Conservation (phyloP, 1,139 yeast genomes). For the Suhomyces yuchorum region DNA sequence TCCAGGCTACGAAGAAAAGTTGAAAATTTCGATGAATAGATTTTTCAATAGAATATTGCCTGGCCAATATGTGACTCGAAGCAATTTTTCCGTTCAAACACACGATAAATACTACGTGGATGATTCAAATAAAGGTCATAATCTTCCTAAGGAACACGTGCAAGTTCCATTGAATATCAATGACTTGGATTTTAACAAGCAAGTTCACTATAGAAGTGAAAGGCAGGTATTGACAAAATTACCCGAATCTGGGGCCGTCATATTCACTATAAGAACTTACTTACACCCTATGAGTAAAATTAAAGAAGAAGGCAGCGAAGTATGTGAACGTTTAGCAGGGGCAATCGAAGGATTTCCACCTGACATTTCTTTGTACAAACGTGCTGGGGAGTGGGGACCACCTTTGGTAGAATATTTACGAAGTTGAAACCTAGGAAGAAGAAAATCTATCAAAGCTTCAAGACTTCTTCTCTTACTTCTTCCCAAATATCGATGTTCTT, state of each 20-base stretch:
- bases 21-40: constrained; percentile 62
- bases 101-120: constrained; percentile 55
- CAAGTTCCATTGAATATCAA: constrained; percentile 40
- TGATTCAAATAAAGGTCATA: constrained; percentile 51
- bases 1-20: constrained; percentile 57
- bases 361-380: constrained; percentile 41
- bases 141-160: constrained; percentile 28
- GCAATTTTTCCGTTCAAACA: constrained; percentile 64
- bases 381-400: constrained; percentile 44
- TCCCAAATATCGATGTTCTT: constrained; percentile 75
- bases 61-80: constrained; percentile 58
- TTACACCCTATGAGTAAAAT: constrained; percentile 59
- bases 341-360: constrained; percentile 43
- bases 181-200: constrained; percentile 53
- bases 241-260: constrained; percentile 54
- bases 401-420: constrained; percentile 35
- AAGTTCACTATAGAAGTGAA: constrained; percentile 61
- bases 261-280: constrained; percentile 68
- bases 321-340: constrained; percentile 41
- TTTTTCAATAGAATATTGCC: constrained; percentile 53
- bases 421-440: neutral
- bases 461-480: constrained; percentile 55
- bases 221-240: constrained; percentile 62
- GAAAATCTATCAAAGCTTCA: constrained; percentile 18
- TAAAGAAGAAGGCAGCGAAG: constrained; percentile 53